Conservation (phyloP, 2,329 filamentous ascomycete species). For the Cladophialophora yegresii region DNA sequence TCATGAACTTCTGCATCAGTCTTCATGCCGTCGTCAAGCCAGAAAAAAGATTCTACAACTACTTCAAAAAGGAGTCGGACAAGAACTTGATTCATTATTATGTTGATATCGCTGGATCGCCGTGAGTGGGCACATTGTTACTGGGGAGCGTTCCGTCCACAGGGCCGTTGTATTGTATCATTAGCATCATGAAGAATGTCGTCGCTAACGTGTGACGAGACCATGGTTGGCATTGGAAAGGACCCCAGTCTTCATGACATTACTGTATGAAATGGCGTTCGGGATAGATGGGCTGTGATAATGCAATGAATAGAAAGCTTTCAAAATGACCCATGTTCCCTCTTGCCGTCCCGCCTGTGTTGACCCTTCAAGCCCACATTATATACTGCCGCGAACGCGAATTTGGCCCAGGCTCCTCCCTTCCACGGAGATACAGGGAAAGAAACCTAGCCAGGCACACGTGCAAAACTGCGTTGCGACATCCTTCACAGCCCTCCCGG, state of each 20-base stretch:
- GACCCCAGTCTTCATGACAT: slow-evolving; percentile 13
- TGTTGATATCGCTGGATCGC: slow-evolving; percentile 17
- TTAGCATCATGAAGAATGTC: slow-evolving; percentile 13
- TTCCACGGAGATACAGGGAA: neutral
- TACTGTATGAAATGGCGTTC: slow-evolving; percentile 7
- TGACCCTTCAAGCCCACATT: neutral
- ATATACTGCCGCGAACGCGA: neutral
- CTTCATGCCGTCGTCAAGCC: slow-evolving; percentile 33
- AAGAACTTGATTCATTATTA: slow-evolving; percentile 35
- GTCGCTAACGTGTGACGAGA: slow-evolving; percentile 9
- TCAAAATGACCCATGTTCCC: slow-evolving; percentile 1
- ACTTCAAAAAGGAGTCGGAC: slow-evolving; percentile 33
- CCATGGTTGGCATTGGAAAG: slow-evolving; percentile 14
- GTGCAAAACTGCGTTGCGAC: neutral
- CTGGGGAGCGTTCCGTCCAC: neutral
- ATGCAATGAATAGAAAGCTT: slow-evolving; percentile 8
- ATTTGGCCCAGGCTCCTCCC: neutral
- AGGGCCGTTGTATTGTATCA: slow-evolving; percentile 15
- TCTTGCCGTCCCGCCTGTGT: neutral
- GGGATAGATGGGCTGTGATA: neutral
- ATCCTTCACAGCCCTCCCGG: neutral
- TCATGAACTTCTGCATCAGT: slow-evolving; percentile 29
- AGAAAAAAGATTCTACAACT: slow-evolving; percentile 31
- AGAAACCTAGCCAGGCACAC: neutral
- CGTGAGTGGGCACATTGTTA: neutral